These are phyloP conservation scores for Trametes sp. DNA, from an alignment of 1,284 basidiomycete genomes.

Conservation along the genomic window DNA sequence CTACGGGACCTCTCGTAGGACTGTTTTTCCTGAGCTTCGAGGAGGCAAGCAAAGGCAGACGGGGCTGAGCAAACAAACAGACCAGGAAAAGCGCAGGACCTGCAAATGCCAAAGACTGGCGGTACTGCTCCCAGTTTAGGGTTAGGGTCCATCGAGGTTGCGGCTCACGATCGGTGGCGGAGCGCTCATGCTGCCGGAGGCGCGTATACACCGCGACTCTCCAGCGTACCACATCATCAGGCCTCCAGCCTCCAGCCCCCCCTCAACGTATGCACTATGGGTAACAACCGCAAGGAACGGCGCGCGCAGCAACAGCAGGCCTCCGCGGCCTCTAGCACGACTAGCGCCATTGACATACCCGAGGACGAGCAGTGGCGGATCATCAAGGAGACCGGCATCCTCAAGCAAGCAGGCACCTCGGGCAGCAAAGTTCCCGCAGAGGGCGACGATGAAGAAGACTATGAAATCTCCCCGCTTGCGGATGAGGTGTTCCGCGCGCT, in stretches of 20 bases:
- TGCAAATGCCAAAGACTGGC: too few species aligned
- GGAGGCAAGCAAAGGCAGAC: not conserved
- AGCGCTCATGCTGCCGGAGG: not conserved
- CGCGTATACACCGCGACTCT: not conserved
- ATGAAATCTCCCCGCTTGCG: conserved; percentile 54
- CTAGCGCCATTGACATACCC: conserved; percentile 55
- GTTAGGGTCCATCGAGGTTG: conserved; percentile 10
- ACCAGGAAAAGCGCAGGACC: not conserved
- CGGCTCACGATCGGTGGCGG: not conserved
- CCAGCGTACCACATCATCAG: not conserved
- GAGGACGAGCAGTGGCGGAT: conserved; percentile 82
- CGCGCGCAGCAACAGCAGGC: conserved; percentile 18
- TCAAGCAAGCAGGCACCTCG: conserved; percentile 51
- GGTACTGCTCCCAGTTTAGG: not conserved
- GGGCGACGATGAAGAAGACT: conserved; percentile 44
- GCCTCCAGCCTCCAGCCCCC: too few species aligned
- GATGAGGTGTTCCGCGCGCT: conserved; percentile 74
- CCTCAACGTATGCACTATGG: not conserved
- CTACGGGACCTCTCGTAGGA: too few species aligned
- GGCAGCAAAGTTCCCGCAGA: conserved; percentile 20
- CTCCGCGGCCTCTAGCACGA: not conserved
- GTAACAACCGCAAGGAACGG: conserved; percentile 46
- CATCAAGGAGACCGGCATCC: conserved; percentile 70
- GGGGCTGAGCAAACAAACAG: not conserved
- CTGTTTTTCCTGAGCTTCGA: too few species aligned